These are phyloP conservation scores for Parmelia sp. DNA, from an alignment of 495 filamentous ascomycete species.

Conservation along the genomic window DNA sequence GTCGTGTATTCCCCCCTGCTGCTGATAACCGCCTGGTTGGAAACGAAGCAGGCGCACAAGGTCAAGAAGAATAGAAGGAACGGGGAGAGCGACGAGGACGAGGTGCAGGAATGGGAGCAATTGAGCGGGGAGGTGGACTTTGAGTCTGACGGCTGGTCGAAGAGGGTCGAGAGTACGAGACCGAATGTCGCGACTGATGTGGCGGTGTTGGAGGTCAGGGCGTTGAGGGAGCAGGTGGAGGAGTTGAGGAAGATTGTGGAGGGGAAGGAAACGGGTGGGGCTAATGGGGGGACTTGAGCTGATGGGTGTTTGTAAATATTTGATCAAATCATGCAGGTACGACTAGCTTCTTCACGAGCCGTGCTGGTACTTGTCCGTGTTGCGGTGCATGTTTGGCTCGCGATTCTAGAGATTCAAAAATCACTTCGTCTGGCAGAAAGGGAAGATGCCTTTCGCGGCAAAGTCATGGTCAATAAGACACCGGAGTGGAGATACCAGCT, in stretches of 20 bases:
- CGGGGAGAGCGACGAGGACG: slow-evolving; percentile 87
- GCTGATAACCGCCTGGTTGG: slow-evolving; percentile 67
- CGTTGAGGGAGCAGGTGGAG: slow-evolving; percentile 62
- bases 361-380: not conserved
- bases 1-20: slow-evolving; percentile 80
- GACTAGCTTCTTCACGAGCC: not conserved
- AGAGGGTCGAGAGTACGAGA: slow-evolving; percentile 63
- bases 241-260: slow-evolving; percentile 58
- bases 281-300: slow-evolving; percentile 1
- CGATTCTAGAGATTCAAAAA: too few species aligned
- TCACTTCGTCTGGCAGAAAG: too few species aligned
- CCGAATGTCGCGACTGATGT: slow-evolving; percentile 71
- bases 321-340: not conserved
- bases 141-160: slow-evolving; percentile 71
- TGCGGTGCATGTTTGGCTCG: not conserved
- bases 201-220: slow-evolving; percentile 59
- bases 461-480: too few species aligned
- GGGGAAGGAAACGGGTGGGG: slow-evolving; percentile 31
- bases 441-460: too few species aligned
- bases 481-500: too few species aligned
- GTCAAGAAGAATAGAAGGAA: slow-evolving; percentile 66
- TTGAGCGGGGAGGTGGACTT: slow-evolving; percentile 65
- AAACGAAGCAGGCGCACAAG: slow-evolving; percentile 59
- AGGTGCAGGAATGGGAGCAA: slow-evolving; percentile 88
- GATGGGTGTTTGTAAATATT: not conserved